These are phyloP conservation scores for Santalum album DNA, from an alignment of 164 flowering plant genomes.

Conservation along the genomic window DNA sequence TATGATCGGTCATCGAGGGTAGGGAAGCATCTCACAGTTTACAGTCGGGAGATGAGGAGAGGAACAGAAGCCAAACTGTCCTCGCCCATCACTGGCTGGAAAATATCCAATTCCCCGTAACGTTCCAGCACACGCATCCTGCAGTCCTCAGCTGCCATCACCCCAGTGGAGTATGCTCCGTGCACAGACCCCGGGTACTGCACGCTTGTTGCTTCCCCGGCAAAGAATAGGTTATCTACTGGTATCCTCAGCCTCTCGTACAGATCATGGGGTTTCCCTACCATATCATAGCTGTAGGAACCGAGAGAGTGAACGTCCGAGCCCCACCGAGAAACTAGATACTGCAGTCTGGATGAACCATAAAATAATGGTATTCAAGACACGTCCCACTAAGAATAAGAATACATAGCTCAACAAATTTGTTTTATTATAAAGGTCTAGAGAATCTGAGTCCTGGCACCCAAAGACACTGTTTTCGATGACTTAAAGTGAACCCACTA, in stretches of 20 bases:
- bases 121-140: conserved; percentile 82
- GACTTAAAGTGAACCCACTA: no score
- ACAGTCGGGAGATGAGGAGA: conserved; percentile 73
- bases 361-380: not conserved
- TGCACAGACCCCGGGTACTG: conserved; percentile 84
- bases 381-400: no score
- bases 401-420: no score
- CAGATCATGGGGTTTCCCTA: conserved; percentile 82
- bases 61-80: conserved; percentile 51
- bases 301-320: conserved; percentile 72
- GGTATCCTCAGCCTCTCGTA: conserved; percentile 82
- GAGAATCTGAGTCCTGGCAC: no score
- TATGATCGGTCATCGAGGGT: no score
- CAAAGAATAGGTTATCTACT: conserved; percentile 89
- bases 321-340: conserved; percentile 94
- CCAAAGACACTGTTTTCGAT: no score
- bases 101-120: conserved; percentile 59
- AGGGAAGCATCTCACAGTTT: conserved; percentile 11
- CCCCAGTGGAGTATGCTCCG: conserved; percentile 87
- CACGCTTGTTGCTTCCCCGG: conserved; percentile 86
- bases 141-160: conserved; percentile 95
- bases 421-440: no score
- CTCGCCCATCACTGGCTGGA: conserved; percentile 65
- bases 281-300: conserved; percentile 79
- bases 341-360: conserved; percentile 55